These are phyloP conservation scores for Trametes gibbosa DNA, from an alignment of 768 basidiomycete species.

Conservation along the genomic window DNA sequence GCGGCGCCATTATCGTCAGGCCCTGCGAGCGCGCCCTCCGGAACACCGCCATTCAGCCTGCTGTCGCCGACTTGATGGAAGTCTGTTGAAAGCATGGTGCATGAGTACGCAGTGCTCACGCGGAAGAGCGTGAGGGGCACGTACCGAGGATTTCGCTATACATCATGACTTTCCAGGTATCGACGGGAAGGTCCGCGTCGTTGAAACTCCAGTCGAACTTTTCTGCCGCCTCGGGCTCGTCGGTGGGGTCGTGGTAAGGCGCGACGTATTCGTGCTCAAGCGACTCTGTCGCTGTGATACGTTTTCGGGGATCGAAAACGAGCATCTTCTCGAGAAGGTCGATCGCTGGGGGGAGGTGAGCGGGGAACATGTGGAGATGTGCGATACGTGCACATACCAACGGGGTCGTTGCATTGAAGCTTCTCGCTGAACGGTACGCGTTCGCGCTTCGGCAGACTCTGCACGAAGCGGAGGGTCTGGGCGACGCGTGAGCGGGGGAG, in stretches of 20 bases:
- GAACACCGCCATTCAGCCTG: constrained; percentile 36
- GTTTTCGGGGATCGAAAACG: constrained; percentile 96
- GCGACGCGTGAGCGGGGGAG: neutral
- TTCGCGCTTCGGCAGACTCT: constrained; percentile 93
- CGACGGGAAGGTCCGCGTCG: constrained; percentile 96
- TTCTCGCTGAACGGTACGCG: constrained; percentile 95
- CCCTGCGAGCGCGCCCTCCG: constrained; percentile 69
- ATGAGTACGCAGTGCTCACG: neutral
- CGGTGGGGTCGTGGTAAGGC: constrained; percentile 97
- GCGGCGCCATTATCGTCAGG: constrained; percentile 40
- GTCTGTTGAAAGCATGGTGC: constrained; percentile 43
- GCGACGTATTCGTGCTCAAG: constrained; percentile 91
- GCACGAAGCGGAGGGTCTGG: constrained; percentile 97
- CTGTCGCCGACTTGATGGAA: constrained; percentile 78
- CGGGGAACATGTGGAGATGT: neutral
- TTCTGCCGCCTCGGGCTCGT: constrained; percentile 91
- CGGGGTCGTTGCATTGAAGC: constrained; percentile 81
- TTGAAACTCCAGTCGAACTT: constrained; percentile 99
- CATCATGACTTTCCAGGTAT: constrained; percentile 99
- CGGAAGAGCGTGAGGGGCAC: constrained; percentile 27
- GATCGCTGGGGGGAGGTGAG: constrained; percentile 53
- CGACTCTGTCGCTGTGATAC: constrained; percentile 91
- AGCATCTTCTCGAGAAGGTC: constrained; percentile 98
- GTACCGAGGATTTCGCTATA: constrained; percentile 95
- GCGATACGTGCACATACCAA: constrained; percentile 51